phyloP scores from a whole-genome alignment of 1,284 basidiomycete species.

The Naganishia liquefaciens region DNA sequence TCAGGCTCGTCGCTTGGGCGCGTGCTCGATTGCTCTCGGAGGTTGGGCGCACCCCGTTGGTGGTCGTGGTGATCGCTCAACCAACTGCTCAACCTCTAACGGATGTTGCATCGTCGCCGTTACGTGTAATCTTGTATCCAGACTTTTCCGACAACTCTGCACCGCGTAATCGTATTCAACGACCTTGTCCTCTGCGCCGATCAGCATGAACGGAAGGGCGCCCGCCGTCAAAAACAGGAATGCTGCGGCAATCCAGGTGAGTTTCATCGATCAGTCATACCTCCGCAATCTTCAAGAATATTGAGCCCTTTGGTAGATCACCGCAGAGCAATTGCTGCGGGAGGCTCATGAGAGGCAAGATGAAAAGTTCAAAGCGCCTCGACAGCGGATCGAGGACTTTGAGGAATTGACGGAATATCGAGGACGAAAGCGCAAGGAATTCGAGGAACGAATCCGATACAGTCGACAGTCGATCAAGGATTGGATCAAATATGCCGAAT shows the following conservation, averaged over 20 bases:
- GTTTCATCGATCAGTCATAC: background rate
- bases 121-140: background rate
- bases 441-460: slow-evolving; percentile 90
- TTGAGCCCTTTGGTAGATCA: slow-evolving; percentile 64
- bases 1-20: slow-evolving; percentile 16
- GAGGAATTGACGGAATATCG: slow-evolving; percentile 97
- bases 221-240: slow-evolving; percentile 33
- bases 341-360: slow-evolving; percentile 99
- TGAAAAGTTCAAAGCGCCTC: slow-evolving; percentile 82
- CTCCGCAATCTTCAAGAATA: background rate
- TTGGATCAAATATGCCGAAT: slow-evolving; percentile 65
- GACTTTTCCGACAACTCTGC: background rate
- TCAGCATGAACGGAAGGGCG: slow-evolving; percentile 24
- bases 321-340: slow-evolving; percentile 93
- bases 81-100: no score
- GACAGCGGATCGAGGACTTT: slow-evolving; percentile 91
- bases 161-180: no score
- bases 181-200: background rate
- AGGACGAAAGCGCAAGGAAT: slow-evolving; percentile 91
- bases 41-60: slow-evolving; percentile 1
- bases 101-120: background rate
- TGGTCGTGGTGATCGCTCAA: background rate
- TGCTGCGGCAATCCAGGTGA: slow-evolving; percentile 33
- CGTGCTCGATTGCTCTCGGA: background rate
- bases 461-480: slow-evolving; percentile 63